Conservation (phyloP, 1,284 basidiomycete genomes). For the Tylopilus sp. region DNA sequence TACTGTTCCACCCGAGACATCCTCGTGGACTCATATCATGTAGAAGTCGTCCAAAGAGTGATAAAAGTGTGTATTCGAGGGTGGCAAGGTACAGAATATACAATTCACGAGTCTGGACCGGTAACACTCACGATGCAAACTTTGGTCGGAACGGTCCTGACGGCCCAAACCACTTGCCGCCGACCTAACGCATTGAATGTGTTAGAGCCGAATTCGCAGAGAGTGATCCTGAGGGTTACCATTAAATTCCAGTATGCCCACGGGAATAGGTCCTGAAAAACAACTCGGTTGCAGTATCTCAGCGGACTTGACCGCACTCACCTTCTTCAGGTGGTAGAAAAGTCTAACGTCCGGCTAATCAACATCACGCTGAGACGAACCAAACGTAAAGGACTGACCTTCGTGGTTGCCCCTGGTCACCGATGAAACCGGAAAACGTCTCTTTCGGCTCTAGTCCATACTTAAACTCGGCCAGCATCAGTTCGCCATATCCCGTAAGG, state of each 20-base stretch:
- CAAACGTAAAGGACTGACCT: conserved; percentile 39
- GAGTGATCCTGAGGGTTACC: conserved; percentile 40
- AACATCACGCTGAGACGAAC: conserved; percentile 4
- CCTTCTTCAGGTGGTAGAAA: conserved; percentile 93
- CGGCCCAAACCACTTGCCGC: conserved; percentile 67
- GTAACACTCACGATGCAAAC: conserved; percentile 20
- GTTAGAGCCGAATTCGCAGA: conserved; percentile 1
- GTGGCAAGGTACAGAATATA: neutral
- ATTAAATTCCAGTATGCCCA: conserved; percentile 84
- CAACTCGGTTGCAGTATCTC: neutral
- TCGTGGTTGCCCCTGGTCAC: conserved; percentile 68
- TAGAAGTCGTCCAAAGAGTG: neutral
- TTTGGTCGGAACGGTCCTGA: conserved; percentile 50
- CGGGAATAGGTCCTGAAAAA: conserved; percentile 75
- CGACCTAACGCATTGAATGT: conserved; percentile 40
- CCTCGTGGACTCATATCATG: neutral
- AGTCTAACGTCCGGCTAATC: conserved; percentile 39
- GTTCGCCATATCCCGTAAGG: conserved; percentile 79
- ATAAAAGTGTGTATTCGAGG: conserved; percentile 12
- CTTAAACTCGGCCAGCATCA: conserved; percentile 89
- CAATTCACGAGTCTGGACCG: neutral
- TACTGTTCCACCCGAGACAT: conserved; percentile 20
- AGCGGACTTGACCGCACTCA: conserved; percentile 22
- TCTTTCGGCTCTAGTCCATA: conserved; percentile 88
- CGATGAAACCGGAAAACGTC: conserved; percentile 65